A percentile compares a stretch with the other conserved stretches of the same genome.
phyloP scores from a whole-genome alignment of 2,329 filamentous ascomycete genomes.

The Capronia americana region DNA sequence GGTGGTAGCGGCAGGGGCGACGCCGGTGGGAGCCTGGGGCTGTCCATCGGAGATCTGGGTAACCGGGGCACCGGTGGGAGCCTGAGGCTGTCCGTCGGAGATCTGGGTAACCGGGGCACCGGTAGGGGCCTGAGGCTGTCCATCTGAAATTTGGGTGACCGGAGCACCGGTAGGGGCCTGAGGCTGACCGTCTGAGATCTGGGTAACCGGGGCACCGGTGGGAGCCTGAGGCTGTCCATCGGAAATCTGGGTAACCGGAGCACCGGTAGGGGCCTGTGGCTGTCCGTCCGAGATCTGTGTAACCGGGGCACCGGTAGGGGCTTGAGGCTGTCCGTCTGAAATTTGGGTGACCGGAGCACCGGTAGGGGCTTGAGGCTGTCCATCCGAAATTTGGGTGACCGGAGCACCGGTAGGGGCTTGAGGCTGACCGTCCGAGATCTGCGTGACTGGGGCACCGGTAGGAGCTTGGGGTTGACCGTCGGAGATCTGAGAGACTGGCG shows the following conservation, averaged over 20 bases:
- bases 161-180: not conserved
- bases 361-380: not conserved
- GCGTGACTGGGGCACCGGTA: slow-evolving; percentile 6
- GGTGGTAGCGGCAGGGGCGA: slow-evolving; percentile 40
- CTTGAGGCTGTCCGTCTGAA: not conserved
- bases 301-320: not conserved
- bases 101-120: slow-evolving; percentile 29
- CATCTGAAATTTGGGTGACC: slow-evolving; percentile 20
- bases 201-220: not conserved
- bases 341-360: not conserved
- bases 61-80: slow-evolving; percentile 42
- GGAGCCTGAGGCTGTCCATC: not conserved
- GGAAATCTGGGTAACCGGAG: not conserved
- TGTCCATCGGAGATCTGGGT: slow-evolving; percentile 31
- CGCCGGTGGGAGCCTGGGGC: slow-evolving; percentile 43
- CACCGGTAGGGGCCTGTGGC: not conserved
- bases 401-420: not conserved
- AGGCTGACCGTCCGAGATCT: slow-evolving; percentile 1
- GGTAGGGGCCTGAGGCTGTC: slow-evolving; percentile 29
- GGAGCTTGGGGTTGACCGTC: slow-evolving; percentile 46
- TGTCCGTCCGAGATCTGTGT: slow-evolving; percentile 13
- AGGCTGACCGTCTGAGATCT: not conserved
- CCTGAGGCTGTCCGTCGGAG: slow-evolving; percentile 35
- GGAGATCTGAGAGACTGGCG: not conserved
- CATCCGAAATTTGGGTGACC: slow-evolving; percentile 1